Evolutionary conservation across 2,329 filamentous ascomycete species (phyloP).

Genomic region (Ophiocordyceps camponoti-saundersi): DNA sequence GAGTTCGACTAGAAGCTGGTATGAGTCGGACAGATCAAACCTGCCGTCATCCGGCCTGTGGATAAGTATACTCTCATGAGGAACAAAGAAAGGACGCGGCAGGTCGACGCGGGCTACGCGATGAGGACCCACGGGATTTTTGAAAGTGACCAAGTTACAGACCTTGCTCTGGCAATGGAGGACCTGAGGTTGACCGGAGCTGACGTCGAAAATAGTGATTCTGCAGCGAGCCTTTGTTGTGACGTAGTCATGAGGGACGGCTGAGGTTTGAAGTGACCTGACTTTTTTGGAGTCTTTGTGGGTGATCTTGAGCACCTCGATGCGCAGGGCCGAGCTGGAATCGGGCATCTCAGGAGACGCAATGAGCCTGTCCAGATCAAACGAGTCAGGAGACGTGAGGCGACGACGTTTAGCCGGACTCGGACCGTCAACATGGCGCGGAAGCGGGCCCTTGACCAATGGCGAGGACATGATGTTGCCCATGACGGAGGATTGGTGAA

Average conservation of each 20-base stretch:
- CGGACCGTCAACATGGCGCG: constrained; percentile 16
- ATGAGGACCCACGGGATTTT: constrained; percentile 26
- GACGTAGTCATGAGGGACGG: constrained; percentile 13
- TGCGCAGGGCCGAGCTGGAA: constrained; percentile 25
- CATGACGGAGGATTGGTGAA: constrained; percentile 22
- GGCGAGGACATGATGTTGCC: constrained; percentile 23
- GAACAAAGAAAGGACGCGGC: constrained; percentile 31
- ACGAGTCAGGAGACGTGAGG: constrained; percentile 20
- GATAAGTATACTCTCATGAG: constrained; percentile 32
- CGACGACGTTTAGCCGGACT: constrained; percentile 34
- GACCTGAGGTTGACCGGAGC: constrained; percentile 19
- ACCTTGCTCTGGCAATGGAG: constrained; percentile 37
- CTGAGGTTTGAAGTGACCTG: constrained; percentile 10
- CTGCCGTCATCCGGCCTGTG: constrained; percentile 27
- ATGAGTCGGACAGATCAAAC: constrained; percentile 30
- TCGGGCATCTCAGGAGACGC: constrained; percentile 12
- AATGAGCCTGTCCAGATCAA: constrained; percentile 16
- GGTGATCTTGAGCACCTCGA: constrained; percentile 34
- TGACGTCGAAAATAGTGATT: constrained; percentile 18
- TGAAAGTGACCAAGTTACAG: constrained; percentile 33
- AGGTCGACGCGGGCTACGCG: constrained; percentile 30
- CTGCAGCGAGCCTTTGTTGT: constrained; percentile 19
- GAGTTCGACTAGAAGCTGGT: constrained; percentile 33
- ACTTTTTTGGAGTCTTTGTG: constrained; percentile 28
- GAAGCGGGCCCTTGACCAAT: constrained; percentile 15